Evolutionary conservation across 176 grass and related monocot species (phyloP).

Genomic region (Pontederia crassipes): DNA sequence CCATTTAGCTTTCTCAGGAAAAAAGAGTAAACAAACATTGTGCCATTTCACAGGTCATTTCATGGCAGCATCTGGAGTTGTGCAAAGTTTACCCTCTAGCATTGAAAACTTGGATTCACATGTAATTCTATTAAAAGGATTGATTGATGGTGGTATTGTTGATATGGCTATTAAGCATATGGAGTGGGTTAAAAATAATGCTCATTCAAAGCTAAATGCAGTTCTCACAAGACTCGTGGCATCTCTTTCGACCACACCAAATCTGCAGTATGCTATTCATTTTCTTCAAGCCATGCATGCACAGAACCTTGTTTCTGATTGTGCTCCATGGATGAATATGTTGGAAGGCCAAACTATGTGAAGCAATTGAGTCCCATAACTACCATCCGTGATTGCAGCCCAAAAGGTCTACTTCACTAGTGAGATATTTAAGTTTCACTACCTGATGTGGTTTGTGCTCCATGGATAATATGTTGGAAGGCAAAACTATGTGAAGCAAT

Average conservation of each 20-base stretch:
- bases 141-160: constrained; percentile 50
- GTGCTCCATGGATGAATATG: constrained; percentile 46
- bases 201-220: constrained; percentile 31
- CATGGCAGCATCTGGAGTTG: constrained; percentile 29
- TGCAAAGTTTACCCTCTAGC: constrained; percentile 35
- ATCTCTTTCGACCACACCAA: constrained; percentile 66
- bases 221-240: constrained; percentile 59
- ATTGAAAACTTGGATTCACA: constrained; percentile 40
- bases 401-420: no score
- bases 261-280: constrained; percentile 45
- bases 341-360: constrained; percentile 19
- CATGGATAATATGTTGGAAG: constrained; percentile 42
- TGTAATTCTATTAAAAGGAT: constrained; percentile 54
- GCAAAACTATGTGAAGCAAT: constrained; percentile 13
- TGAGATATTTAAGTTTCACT: no score
- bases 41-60: constrained; percentile 34
- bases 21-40: neutral
- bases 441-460: constrained; percentile 11
- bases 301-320: constrained; percentile 37
- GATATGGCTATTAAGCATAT: constrained; percentile 68
- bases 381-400: neutral
- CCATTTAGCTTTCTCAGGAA: no score
- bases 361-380: neutral
- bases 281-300: constrained; percentile 46
- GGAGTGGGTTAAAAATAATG: constrained; percentile 40